Evolutionary conservation across 345 rosid species (phyloP).

Genomic region (Pugionium dolabratum): DNA sequence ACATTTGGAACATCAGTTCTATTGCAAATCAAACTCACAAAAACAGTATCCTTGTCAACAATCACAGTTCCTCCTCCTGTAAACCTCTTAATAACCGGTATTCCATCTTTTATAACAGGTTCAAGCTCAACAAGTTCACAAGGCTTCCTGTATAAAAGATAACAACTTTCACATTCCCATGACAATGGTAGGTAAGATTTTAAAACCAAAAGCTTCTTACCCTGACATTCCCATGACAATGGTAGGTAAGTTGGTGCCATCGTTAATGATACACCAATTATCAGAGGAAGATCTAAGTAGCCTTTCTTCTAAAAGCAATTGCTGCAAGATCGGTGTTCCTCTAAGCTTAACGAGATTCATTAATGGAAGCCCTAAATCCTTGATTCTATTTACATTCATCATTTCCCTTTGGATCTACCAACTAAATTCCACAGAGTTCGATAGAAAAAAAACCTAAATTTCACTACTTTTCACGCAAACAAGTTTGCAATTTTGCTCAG

Average conservation of each 20-base stretch:
- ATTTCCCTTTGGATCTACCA: neutral
- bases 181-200: neutral
- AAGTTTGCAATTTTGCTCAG: neutral
- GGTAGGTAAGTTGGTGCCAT: slow-evolving; percentile 67
- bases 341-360: slow-evolving; percentile 68
- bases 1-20: slow-evolving; percentile 62
- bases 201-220: slow-evolving; percentile 36
- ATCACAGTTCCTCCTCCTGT: slow-evolving; percentile 93
- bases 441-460: neutral
- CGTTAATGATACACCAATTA: slow-evolving; percentile 82
- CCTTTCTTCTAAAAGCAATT: slow-evolving; percentile 69
- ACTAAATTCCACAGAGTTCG: neutral
- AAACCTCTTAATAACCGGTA: slow-evolving; percentile 79
- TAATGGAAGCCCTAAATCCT: slow-evolving; percentile 53
- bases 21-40: slow-evolving; percentile 80
- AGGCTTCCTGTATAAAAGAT: slow-evolving; percentile 54
- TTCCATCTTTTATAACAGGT: slow-evolving; percentile 53
- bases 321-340: slow-evolving; percentile 66
- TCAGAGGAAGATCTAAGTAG: slow-evolving; percentile 63
- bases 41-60: slow-evolving; percentile 67
- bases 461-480: neutral
- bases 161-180: neutral
- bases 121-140: slow-evolving; percentile 67
- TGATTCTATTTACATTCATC: slow-evolving; percentile 40
- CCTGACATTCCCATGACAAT: slow-evolving; percentile 90